Evolutionary conservation across 495 filamentous ascomycete species (phyloP).

Genomic region (Xylona heveae): DNA sequence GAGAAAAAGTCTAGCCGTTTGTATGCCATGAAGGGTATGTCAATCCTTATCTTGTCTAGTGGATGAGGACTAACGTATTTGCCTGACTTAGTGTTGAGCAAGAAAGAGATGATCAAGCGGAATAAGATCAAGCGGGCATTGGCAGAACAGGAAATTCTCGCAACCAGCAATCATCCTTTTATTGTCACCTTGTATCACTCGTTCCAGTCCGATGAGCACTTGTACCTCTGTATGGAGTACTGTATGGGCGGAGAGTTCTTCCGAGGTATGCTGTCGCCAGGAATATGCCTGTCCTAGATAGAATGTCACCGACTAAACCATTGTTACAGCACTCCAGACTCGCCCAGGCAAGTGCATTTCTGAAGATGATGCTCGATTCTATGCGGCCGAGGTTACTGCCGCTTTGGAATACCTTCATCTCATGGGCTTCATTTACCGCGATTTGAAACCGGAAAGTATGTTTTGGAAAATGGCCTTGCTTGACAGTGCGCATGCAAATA

Average conservation of each 20-base stretch:
- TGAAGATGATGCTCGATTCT: conserved; percentile 93
- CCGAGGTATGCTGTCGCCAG: conserved; percentile 33
- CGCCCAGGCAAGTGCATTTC: conserved; percentile 90
- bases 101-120: conserved; percentile 99
- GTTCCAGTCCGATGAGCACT: conserved; percentile 95
- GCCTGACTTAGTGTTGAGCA: conserved; percentile 95
- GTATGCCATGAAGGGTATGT: conserved; percentile 95
- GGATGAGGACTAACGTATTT: no score
- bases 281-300: not conserved
- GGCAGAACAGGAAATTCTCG: conserved; percentile 93
- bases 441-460: conserved; percentile 90
- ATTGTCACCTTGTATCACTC: conserved; percentile 97
- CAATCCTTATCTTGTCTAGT: no score
- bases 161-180: conserved; percentile 96
- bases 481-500: no score
- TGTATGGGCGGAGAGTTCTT: conserved; percentile 98
- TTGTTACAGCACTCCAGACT: conserved; percentile 58
- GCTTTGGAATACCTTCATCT: conserved; percentile 93
- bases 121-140: conserved; percentile 99
- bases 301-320: not conserved
- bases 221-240: conserved; percentile 99
- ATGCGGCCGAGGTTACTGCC: conserved; percentile 94
- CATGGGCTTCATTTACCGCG: conserved; percentile 98
- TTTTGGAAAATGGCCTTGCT: no score
- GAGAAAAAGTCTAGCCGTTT: conserved; percentile 91